Evolutionary conservation across 768 basidiomycete species (phyloP).

Genomic region (Sutorius australiensis): DNA sequence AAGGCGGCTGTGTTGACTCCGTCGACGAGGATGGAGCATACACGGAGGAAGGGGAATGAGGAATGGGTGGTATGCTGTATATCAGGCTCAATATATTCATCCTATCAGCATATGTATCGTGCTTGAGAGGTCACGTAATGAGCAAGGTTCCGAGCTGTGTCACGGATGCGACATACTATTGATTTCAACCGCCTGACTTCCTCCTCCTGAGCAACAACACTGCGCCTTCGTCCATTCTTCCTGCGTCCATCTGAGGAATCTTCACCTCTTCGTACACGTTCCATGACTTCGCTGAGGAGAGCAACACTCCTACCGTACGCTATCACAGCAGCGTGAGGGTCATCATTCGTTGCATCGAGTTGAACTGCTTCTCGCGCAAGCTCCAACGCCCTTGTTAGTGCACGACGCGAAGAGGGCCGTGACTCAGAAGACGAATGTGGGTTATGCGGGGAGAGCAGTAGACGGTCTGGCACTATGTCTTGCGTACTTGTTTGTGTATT

Average conservation of each 20-base stretch:
- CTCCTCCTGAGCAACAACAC: conserved; percentile 86
- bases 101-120: conserved; percentile 92
- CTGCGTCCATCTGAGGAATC: conserved; percentile 68
- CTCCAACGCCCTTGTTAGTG: conserved; percentile 81
- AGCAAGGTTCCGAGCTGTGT: conserved; percentile 12
- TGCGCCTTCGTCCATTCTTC: conserved; percentile 61
- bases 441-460: conserved; percentile 42
- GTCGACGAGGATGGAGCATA: conserved; percentile 42
- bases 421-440: conserved; percentile 44
- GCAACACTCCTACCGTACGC: conserved; percentile 87
- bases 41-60: conserved; percentile 56
- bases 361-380: conserved; percentile 87
- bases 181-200: conserved; percentile 83
- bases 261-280: conserved; percentile 81
- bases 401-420: conserved; percentile 73
- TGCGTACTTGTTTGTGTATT: conserved; percentile 27
- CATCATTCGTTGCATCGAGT: conserved; percentile 83
- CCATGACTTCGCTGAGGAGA: conserved; percentile 89
- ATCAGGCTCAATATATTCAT: conserved; percentile 91
- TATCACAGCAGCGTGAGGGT: conserved; percentile 82
- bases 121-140: conserved; percentile 43
- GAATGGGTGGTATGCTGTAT: conserved; percentile 78
- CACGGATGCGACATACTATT: conserved; percentile 60
- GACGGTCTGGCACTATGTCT: conserved; percentile 42
- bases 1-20: conserved; percentile 35